phyloP scores from a whole-genome alignment of 257 asterid species.

The Cynanchum wilfordii region DNA sequence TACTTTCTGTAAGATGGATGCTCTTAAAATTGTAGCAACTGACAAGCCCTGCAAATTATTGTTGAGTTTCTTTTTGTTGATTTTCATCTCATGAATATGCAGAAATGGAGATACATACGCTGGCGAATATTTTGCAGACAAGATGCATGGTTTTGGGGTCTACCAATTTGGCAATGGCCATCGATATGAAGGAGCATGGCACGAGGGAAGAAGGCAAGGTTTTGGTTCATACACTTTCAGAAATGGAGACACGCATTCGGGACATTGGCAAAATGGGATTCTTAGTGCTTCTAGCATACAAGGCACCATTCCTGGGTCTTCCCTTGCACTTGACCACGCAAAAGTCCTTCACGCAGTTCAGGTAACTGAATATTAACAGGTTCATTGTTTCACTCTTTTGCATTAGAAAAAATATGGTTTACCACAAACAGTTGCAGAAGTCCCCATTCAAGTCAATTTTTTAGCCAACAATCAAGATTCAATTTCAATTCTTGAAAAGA shows the following conservation, averaged over 20 bases:
- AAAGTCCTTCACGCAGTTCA: constrained; percentile 62
- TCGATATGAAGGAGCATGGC: constrained; percentile 83
- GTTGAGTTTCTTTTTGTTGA: constrained; percentile 4
- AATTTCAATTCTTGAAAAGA: not conserved
- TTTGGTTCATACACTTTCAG: constrained; percentile 63
- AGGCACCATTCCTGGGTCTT: constrained; percentile 20
- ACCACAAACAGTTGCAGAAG: not conserved
- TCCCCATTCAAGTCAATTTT: not conserved
- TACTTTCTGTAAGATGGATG: not conserved
- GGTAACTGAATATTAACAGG: constrained; percentile 29
- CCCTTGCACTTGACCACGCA: constrained; percentile 25
- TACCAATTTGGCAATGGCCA: constrained; percentile 70
- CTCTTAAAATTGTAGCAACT: too few relatives aligned
- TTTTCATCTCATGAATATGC: constrained; percentile 7
- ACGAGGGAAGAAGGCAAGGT: constrained; percentile 81
- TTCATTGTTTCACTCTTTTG: not conserved
- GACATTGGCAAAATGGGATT: constrained; percentile 68
- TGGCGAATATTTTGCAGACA: constrained; percentile 76
- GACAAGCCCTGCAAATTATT: too few relatives aligned
- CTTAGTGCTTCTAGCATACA: constrained; percentile 31
- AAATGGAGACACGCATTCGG: constrained; percentile 57
- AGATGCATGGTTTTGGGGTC: constrained; percentile 76
- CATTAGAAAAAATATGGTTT: not conserved
- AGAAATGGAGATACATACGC: constrained; percentile 78
- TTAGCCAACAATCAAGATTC: too few relatives aligned